Base-by-base conservation (phyloP, 139 green algal species). In the Ettlia oleoabundans region DNA sequence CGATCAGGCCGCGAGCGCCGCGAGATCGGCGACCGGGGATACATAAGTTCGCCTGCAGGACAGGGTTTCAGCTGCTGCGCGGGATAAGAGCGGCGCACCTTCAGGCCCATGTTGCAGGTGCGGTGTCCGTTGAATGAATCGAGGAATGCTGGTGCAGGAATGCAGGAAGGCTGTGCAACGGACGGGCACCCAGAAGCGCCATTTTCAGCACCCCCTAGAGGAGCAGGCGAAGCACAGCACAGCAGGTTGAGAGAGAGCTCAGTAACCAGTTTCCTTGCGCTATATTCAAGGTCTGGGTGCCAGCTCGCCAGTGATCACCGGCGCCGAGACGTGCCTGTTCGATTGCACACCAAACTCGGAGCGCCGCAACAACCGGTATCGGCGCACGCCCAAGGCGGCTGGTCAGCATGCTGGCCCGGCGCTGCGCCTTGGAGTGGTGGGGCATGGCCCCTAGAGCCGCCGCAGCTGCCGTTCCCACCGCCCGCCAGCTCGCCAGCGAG, bases 81-180 rank as follows among this genome's bases (percentile, higher is more conserved):
- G 61, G 61, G 24, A 37, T 41, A 41, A 26, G 26, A 40, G 30
- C 3, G 4, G 26, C 77, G n/a, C 38, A 86, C 81, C 81, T 86
- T 65, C n/a, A 86, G 71, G 42, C 81, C 81, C 80, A 85, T 85
- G 63, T 2, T 80, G 47, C 32, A 9, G 26, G 38, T 58, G 28
- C 30, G 55, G 28, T n/a, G 15, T 22, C n/a, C n/a, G n/a, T 65
- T 32, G 21, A 15, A 65, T 15, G 55, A 22, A 32, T 15, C 55
- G 28, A 9, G 13, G 10, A 15, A 58, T 10, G 47, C 13, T 15
- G 13, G 47, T 65, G 55, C 28, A 32, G 55, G 5, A 65, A 65
- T 15, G 47, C 13, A 15, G 47, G 47, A 10, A 58, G 47, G 47
- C 13, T 58, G 47, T 10, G 47, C 10, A 58, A 24, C 47, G 47